Evolutionary conservation across 2,329 filamentous ascomycete genomes (phyloP).

Genomic region (Aspergillus brunneoviolaceus): DNA sequence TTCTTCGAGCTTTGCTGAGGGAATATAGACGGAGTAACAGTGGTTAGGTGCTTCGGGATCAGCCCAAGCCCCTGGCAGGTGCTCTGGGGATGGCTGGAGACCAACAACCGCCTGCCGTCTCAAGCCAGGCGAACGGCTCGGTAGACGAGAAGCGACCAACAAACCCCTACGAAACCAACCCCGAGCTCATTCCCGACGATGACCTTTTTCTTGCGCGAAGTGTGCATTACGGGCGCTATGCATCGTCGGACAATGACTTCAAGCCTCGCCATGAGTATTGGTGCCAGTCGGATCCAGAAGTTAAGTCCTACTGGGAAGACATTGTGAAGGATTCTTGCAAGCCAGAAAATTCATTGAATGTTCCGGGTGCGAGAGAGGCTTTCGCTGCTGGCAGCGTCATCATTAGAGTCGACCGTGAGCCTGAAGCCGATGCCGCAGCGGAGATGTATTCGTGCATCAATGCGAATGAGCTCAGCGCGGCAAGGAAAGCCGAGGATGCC

Average conservation of each 20-base stretch:
- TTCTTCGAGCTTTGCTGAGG: background rate
- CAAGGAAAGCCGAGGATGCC: conserved; percentile 34
- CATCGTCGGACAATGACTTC: conserved; percentile 36
- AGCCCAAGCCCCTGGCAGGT: conserved; percentile 3
- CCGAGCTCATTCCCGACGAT: conserved; percentile 30
- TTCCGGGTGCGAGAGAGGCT: conserved; percentile 31
- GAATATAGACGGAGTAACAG: background rate
- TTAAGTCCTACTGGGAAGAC: conserved; percentile 37
- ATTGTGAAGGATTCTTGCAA: conserved; percentile 33
- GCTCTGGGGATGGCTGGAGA: conserved; percentile 21
- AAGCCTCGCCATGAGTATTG: conserved; percentile 34
- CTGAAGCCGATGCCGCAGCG: conserved; percentile 25
- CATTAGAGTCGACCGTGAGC: conserved; percentile 36
- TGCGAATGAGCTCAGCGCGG: conserved; percentile 38
- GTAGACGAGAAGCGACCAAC: conserved; percentile 12
- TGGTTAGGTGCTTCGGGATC: background rate
- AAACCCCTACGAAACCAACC: conserved; percentile 39
- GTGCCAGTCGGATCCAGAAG: conserved; percentile 31
- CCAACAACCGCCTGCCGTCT: conserved; percentile 20
- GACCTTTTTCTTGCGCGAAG: conserved; percentile 36
- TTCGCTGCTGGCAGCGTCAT: conserved; percentile 39
- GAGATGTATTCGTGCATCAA: conserved; percentile 36
- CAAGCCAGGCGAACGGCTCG: conserved; percentile 25
- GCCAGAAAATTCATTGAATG: conserved; percentile 33
- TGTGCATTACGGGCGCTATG: conserved; percentile 37